Percentiles rank a stretch among this genome's conserved stretches.
These are phyloP conservation scores for Macrolepiota dolichaula DNA, from an alignment of 768 basidiomycete genomes.

Conservation along the genomic window DNA sequence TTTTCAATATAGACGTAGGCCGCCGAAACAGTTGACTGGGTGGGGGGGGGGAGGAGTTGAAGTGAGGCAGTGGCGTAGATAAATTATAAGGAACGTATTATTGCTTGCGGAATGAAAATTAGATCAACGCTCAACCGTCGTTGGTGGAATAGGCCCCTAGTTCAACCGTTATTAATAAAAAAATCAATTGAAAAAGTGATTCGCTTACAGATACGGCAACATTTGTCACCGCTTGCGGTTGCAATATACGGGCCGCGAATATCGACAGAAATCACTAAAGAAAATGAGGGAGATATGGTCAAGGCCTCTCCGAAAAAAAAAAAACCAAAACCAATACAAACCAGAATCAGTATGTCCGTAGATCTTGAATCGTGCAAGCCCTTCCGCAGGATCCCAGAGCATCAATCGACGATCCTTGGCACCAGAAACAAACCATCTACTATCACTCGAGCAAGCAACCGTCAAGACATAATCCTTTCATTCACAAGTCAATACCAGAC, in stretches of 20 bases:
- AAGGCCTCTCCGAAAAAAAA: neutral
- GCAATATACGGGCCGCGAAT: conserved; percentile 46
- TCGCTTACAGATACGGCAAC: conserved; percentile 50
- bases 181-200: neutral
- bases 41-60: neutral
- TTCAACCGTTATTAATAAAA: neutral
- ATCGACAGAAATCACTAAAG: conserved; percentile 48
- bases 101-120: neutral
- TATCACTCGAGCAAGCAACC: conserved; percentile 85
- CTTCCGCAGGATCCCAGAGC: conserved; percentile 81
- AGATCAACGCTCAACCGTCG: neutral
- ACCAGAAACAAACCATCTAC: conserved; percentile 92
- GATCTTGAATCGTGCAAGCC: conserved; percentile 87
- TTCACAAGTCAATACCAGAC: neutral
- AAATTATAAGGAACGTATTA: neutral
- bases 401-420: conserved; percentile 94
- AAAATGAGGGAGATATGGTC: neutral
- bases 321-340: conserved; percentile 26
- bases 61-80: neutral
- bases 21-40: too few species aligned
- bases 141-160: neutral
- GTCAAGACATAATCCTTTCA: conserved; percentile 54
- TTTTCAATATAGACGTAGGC: neutral
- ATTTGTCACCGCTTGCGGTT: conserved; percentile 53
- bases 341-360: conserved; percentile 67